Base-by-base conservation (phyloP, 2,329 filamentous ascomycete species). In the Trichophyton rubrum region DNA sequence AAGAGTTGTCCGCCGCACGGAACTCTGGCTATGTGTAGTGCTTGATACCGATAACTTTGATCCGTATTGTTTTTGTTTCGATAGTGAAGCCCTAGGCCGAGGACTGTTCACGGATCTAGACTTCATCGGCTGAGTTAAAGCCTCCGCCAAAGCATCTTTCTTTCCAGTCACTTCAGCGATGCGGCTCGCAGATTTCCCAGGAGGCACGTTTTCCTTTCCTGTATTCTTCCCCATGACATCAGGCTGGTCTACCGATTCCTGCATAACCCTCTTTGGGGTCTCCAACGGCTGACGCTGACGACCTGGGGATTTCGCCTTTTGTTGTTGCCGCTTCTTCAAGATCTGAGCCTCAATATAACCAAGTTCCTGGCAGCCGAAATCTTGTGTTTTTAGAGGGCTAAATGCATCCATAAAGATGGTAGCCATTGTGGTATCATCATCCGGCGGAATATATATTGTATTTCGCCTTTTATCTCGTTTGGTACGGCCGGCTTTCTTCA, bases 121-220 rank as follows among this genome's bases (percentile, higher is more conserved):
- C 13, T 30, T 53, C 49, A 53, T 53, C 22, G 49, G 49, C 7
- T 53, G 49, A 3, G 49, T 13, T 24, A 24, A 17, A n/a, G 49
- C 13, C 5, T n/a, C 49, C 13, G n/a, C 22, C 49, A 24, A 11
- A 15, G 5, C 4, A 33, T 30, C n/a, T 33, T 53, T 30, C 49
- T 30, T 53, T 30, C 38, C 30, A 13, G 17, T 22, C 8, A 57
- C 17, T 1, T 30, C 38, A 5, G 17, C 17, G 27, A 40, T 57
- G 33, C 55, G 15, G 8, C 17, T 11, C 30, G n/a, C 22, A 11
- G 67, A 33, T 35, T 64, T 59, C 3, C 77, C 78, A 0, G 82
- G 83, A 13, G 82, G 82, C 3, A 84, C 67, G 63, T 86, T 86
- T 68, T 86, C 83, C 66, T 86, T 86, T 4, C 83, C 83, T 3